Percentiles rank a stretch among this genome's conserved stretches.
phyloP scores from a whole-genome alignment of 1,284 basidiomycete genomes.

The Singerocomus rubriflavus region DNA sequence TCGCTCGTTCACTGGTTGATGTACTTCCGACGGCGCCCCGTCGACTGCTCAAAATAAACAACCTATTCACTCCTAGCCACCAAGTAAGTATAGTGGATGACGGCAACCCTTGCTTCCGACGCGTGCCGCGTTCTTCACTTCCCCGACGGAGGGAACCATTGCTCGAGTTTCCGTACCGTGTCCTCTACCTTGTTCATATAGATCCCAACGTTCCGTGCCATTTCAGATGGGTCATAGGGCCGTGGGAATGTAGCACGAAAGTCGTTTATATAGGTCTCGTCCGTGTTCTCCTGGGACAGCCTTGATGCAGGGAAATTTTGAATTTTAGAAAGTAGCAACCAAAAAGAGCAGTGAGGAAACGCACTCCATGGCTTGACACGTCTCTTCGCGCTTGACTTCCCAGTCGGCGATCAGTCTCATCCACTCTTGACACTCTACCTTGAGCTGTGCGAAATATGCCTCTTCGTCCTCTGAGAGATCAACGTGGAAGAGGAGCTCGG shows the following conservation, averaged over 20 bases:
- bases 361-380: slow-evolving; percentile 21
- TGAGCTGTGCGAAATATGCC: slow-evolving; percentile 23
- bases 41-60: neutral
- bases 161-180: slow-evolving; percentile 23
- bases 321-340: neutral
- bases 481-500: slow-evolving; percentile 31
- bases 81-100: neutral
- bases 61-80: neutral
- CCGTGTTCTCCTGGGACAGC: slow-evolving; percentile 8
- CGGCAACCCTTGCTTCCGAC: too few relatives aligned
- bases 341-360: neutral
- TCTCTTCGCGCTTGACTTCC: slow-evolving; percentile 24
- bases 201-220: slow-evolving; percentile 15
- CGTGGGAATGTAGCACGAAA: slow-evolving; percentile 23
- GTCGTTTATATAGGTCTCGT: slow-evolving; percentile 15
- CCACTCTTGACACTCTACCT: slow-evolving; percentile 23
- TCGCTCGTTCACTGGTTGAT: neutral
- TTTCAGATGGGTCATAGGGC: slow-evolving; percentile 12
- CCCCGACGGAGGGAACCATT: slow-evolving; percentile 24
- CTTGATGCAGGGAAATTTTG: slow-evolving; percentile 3
- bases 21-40: neutral
- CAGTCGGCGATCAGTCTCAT: slow-evolving; percentile 27
- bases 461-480: slow-evolving; percentile 33
- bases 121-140: neutral
- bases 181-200: slow-evolving; percentile 28